phyloP scores from a whole-genome alignment of 2,329 filamentous ascomycete species.

The Curvularia hawaiiensis region DNA sequence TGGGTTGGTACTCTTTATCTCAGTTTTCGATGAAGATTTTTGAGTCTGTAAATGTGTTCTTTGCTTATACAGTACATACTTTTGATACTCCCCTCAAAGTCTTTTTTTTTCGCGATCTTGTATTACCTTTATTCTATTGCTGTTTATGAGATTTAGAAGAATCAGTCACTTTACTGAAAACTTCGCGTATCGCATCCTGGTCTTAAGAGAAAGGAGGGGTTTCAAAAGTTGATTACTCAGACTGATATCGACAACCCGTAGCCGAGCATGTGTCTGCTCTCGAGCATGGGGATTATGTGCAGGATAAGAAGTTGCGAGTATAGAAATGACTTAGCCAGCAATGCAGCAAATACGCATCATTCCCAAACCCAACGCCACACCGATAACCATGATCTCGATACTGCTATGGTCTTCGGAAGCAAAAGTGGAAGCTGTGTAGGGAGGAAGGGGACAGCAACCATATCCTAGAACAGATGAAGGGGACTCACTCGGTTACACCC shows the following conservation, averaged over 20 bases:
- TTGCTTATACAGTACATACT: not conserved
- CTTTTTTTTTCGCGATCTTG: not conserved
- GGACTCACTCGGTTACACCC: not conserved
- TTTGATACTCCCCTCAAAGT: not conserved
- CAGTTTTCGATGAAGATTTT: not conserved
- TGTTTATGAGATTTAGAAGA: not conserved
- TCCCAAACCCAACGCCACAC: not conserved
- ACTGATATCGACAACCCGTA: not conserved
- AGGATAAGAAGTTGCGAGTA: not conserved
- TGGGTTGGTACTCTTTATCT: no score
- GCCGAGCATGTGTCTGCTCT: not conserved
- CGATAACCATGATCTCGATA: no score
- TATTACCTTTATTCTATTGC: not conserved
- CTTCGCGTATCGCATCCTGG: not conserved
- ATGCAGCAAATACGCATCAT: not conserved
- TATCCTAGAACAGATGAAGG: not conserved
- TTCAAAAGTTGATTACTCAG: not conserved
- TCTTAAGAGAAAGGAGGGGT: not conserved
- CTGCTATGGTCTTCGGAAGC: not conserved
- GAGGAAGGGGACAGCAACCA: not conserved
- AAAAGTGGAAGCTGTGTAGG: not conserved
- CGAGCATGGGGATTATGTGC: not conserved
- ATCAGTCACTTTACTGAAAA: not conserved
- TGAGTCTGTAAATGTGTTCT: not conserved
- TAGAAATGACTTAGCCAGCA: not conserved